Percentiles rank a stretch among this genome's conserved stretches.
Conservation (phyloP, 176 grass and related monocot genomes). For the Aegilops sharonensis region DNA sequence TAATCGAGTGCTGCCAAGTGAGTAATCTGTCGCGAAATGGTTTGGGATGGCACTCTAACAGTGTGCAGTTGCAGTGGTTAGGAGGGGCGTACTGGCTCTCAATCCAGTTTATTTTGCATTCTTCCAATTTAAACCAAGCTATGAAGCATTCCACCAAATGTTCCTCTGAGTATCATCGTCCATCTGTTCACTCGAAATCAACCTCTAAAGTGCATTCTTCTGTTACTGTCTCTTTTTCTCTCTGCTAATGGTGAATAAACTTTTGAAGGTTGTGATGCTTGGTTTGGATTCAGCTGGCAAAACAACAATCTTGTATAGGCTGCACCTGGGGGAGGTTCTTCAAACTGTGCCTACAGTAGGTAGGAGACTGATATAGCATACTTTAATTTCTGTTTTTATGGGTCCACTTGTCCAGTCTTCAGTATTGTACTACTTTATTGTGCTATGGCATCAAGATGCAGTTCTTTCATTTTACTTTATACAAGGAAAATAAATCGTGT, state of each 20-base stretch:
- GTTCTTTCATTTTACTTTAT: background rate
- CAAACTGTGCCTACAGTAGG: conserved; percentile 90
- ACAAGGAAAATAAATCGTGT: background rate
- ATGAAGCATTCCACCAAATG: background rate
- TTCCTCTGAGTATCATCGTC: background rate
- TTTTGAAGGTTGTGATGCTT: conserved; percentile 88
- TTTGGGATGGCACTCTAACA: background rate
- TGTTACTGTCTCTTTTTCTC: background rate
- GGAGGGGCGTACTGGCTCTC: background rate
- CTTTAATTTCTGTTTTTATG: background rate
- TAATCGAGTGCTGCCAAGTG: background rate
- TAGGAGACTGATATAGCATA: conserved; percentile 27
- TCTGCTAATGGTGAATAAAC: conserved; percentile 3
- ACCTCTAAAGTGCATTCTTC: background rate
- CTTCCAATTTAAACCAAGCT: background rate
- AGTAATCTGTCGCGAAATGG: background rate
- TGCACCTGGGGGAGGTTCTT: conserved; percentile 91
- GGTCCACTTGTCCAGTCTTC: background rate
- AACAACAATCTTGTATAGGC: conserved; percentile 82
- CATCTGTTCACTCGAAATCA: background rate
- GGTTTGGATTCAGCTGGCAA: conserved; percentile 93
- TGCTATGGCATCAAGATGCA: background rate
- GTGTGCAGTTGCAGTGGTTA: background rate
- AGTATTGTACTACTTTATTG: background rate
- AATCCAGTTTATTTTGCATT: background rate